Evolutionary conservation across 345 rosid genomes (phyloP).

Genomic region (Pistacia integerrima): DNA sequence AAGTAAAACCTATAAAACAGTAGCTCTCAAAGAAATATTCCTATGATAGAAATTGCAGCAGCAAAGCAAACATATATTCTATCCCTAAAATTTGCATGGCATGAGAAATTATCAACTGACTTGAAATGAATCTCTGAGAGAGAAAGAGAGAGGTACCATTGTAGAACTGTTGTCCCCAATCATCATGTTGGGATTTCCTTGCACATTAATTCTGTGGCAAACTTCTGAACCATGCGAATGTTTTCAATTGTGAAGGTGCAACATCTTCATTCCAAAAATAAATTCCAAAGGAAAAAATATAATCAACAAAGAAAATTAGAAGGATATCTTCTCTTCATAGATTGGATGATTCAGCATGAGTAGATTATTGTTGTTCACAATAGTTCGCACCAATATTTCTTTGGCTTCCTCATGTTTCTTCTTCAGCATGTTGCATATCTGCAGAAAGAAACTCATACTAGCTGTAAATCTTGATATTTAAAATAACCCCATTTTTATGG

Average conservation of each 20-base stretch:
- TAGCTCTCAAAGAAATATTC: background rate
- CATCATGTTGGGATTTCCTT: conserved; percentile 30
- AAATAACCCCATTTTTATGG: background rate
- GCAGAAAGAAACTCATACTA: conserved; percentile 18
- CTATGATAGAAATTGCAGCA: conserved; percentile 1
- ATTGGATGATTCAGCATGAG: conserved; percentile 89
- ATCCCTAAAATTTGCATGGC: conserved; percentile 3
- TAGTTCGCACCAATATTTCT: conserved; percentile 76
- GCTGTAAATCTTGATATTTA: background rate
- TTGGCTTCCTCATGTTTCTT: conserved; percentile 89
- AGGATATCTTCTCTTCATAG: conserved; percentile 87
- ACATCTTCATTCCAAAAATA: background rate
- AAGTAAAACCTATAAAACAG: background rate
- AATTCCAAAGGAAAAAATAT: background rate
- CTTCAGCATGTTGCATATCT: conserved; percentile 80
- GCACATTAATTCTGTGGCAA: conserved; percentile 46
- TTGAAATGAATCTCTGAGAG: background rate
- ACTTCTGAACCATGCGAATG: conserved; percentile 65
- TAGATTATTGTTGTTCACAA: conserved; percentile 75
- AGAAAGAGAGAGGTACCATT: background rate
- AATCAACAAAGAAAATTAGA: conserved; percentile 8
- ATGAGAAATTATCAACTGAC: too few relatives aligned
- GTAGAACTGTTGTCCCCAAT: conserved; percentile 4
- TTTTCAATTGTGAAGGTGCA: conserved; percentile 55
- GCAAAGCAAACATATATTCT: conserved; percentile 3